Evolutionary conservation across 2,329 filamentous ascomycete species (phyloP).

Genomic region (Beauveria rudraprayagi): DNA sequence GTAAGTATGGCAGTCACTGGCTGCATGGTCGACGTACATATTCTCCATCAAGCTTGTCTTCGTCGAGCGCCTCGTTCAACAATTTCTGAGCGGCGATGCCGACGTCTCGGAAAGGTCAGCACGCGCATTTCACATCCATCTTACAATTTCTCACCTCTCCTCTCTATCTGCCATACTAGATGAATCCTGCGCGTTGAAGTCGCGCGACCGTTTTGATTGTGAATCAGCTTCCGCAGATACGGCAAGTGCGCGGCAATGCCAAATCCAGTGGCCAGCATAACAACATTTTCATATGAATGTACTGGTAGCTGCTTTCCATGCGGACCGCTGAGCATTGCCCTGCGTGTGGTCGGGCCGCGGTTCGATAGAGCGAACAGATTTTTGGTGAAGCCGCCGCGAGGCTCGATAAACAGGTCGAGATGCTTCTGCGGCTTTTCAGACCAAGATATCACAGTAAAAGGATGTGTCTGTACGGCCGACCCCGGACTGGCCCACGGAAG

Average conservation of each 20-base stretch:
- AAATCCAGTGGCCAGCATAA: slow-evolving; percentile 27
- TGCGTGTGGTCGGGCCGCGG: no score
- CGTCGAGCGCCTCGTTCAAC: neutral
- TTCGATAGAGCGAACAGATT: no score
- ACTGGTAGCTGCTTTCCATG: neutral
- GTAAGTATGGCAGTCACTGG: neutral
- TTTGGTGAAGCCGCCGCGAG: no score
- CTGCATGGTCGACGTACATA: neutral
- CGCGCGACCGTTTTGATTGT: no score
- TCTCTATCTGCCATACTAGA: slow-evolving; percentile 23
- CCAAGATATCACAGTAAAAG: no score
- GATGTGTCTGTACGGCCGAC: neutral
- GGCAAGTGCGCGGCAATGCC: slow-evolving; percentile 24
- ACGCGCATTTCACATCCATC: neutral
- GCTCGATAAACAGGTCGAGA: no score
- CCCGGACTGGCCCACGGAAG: neutral
- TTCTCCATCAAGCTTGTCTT: neutral
- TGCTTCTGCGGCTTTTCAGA: no score
- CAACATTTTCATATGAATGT: slow-evolving; percentile 20
- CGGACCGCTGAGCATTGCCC: no score
- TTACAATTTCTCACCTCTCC: neutral
- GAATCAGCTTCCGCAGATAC: slow-evolving; percentile 25
- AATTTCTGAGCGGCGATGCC: neutral
- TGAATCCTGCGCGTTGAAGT: slow-evolving; percentile 17
- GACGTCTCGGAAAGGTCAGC: neutral